A percentile compares a stretch with the other conserved stretches of the same genome.
Conservation (phyloP, 106 monocot genomes). For the Chionographis japonica region DNA sequence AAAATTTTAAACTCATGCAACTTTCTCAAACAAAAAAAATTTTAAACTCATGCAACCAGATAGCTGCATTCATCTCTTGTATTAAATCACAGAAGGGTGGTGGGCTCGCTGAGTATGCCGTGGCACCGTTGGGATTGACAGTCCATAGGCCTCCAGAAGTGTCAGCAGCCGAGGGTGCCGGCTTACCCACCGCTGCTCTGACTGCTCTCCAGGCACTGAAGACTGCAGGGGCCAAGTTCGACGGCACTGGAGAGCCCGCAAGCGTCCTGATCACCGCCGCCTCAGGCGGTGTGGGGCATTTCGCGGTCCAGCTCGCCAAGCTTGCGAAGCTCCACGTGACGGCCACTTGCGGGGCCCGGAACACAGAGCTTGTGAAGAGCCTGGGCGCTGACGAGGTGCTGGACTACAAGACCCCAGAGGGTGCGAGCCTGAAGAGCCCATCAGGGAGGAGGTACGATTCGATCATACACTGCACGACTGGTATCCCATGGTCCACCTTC, state of each 20-base stretch:
- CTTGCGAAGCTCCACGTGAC: slow-evolving; percentile 30
- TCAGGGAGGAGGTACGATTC: slow-evolving; percentile 30
- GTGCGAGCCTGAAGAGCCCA: slow-evolving; percentile 31
- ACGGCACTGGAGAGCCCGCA: not conserved
- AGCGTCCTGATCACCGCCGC: slow-evolving; percentile 53
- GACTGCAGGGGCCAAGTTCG: slow-evolving; percentile 6
- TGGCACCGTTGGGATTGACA: slow-evolving; percentile 18
- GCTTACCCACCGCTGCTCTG: slow-evolving; percentile 26
- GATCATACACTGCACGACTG: slow-evolving; percentile 31
- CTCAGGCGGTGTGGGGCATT: slow-evolving; percentile 47
- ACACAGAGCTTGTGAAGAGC: slow-evolving; percentile 24
- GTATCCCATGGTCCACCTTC: slow-evolving; percentile 21
- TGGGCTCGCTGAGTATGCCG: slow-evolving; percentile 45
- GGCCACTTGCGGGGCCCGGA: slow-evolving; percentile 44
- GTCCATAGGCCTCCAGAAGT: slow-evolving; percentile 19
- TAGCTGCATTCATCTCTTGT: not conserved
- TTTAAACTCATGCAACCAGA: too few relatives aligned
- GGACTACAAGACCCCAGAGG: slow-evolving; percentile 43
- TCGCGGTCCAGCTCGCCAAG: slow-evolving; percentile 44
- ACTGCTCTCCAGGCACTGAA: slow-evolving; percentile 41
- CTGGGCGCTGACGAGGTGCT: slow-evolving; percentile 47
- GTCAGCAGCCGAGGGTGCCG: slow-evolving; percentile 27
- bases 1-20: too few relatives aligned
- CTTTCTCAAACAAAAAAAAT: too few relatives aligned
- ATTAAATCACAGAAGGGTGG: slow-evolving; percentile 19